Evolutionary conservation across 2,329 filamentous ascomycete species (phyloP), one percentile per base, ranked within the genome.

Genomic region (Karstenula rhodostoma): DNA sequence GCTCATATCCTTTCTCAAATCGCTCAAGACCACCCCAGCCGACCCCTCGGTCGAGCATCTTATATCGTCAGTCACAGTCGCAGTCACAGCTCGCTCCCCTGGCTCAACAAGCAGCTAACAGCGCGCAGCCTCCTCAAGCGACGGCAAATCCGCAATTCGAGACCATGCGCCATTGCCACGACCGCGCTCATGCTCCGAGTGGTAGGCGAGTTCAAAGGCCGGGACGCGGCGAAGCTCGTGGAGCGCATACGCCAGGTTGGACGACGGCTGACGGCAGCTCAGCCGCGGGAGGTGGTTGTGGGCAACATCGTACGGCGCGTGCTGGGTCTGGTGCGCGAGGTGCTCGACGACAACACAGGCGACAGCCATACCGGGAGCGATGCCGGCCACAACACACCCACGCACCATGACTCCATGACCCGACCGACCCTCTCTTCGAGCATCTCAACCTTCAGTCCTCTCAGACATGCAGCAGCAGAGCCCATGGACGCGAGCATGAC

Each of bases 261-360:
- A 58, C 86, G 88, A 68, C 87, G 89, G 57, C 84, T 99, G 46
- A 89, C 91, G 37, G 87, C 90, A 57, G 94, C 95, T 8, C 93
- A 96, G 71, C 94, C 94, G 17, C 87, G 90, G 62, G 95, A 98
- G 80, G 89, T 97, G 69, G 92, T 93, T 5, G 93, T 97, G 47
- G 94, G 93, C 55, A 99, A 99, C 73, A 94, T 99, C 68, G 92
- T 97, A 49, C 89, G 94, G 62, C 89, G 95, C 63, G 91, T 98
- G 2, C 83, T 99, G 40, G 92, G 93, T 46, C 85, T 99, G 65
- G 95, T 99, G 66, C 89, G 95, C 54, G 94, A 97, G 73, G 94
- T 98, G 73, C 91, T 92, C 42, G 90, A 92, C 69, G 92, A 96
- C 70, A 90, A 93, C 68, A 83, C 89, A 59, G 91, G 88, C 85